Conservation (phyloP, 371 early-diverging fungal species). For the Dinochytrium kinnereticum region DNA sequence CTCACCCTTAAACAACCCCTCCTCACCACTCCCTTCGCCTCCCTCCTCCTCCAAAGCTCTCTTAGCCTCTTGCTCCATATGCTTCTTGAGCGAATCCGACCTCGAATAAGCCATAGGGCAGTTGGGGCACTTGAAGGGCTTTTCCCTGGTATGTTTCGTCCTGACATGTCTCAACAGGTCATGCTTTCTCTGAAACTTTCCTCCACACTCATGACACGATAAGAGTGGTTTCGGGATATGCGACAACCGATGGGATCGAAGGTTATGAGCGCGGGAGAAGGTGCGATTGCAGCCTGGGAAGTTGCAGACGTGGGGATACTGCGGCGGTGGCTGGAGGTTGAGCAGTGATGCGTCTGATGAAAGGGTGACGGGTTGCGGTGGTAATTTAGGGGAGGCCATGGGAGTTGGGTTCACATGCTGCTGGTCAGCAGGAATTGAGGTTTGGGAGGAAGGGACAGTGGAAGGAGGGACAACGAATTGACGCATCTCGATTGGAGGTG, state of each 20-base stretch:
- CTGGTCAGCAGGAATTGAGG: not conserved
- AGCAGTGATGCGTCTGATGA: not conserved
- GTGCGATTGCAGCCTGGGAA: conserved; percentile 70
- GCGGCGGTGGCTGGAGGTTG: not conserved
- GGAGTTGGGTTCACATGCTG: too few relatives aligned
- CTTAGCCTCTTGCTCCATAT: conserved; percentile 1
- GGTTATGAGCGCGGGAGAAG: conserved; percentile 81
- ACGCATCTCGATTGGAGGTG: not conserved
- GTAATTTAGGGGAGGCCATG: not conserved
- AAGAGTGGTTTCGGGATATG: conserved; percentile 32
- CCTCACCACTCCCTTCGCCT: too few relatives aligned
- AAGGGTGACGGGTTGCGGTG: not conserved
- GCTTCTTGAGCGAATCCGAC: conserved; percentile 17
- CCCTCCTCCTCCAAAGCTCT: too few relatives aligned
- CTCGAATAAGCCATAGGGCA: not conserved
- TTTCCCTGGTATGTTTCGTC: conserved; percentile 12
- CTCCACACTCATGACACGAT: conserved; percentile 37
- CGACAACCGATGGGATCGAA: conserved; percentile 34
- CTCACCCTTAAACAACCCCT: too few relatives aligned
- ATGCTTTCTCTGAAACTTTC: conserved; percentile 38
- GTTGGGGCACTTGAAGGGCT: conserved; percentile 3
- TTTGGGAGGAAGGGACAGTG: not conserved
- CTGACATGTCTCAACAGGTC: conserved; percentile 55
- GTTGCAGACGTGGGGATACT: conserved; percentile 47
- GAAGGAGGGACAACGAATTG: not conserved